Conservation (phyloP, 2,329 filamentous ascomycete species). For the Aspergillus sp. region DNA sequence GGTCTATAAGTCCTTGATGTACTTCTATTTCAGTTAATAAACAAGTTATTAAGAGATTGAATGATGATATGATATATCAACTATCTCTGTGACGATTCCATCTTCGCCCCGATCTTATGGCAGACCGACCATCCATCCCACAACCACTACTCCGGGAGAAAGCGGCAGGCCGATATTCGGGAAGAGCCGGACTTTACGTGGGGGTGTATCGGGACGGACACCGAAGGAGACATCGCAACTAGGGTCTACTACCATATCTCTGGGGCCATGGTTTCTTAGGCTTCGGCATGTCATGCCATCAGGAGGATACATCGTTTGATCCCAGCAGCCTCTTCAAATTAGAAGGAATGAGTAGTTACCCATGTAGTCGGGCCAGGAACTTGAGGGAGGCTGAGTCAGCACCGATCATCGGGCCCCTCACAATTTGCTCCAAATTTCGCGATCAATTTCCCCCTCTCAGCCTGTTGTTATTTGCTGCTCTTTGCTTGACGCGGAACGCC, state of each 20-base stretch:
- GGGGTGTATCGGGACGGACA: background rate
- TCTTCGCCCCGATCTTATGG: background rate
- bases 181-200: constrained; percentile 11
- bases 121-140: background rate
- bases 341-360: too few species aligned
- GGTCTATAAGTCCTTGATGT: background rate
- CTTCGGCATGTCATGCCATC: background rate
- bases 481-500: constrained; percentile 6
- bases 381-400: constrained; percentile 7
- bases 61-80: background rate
- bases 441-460: constrained; percentile 1
- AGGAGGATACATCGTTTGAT: background rate
- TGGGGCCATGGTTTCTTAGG: background rate
- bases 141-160: background rate
- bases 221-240: background rate
- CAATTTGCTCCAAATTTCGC: constrained; percentile 7
- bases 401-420: constrained; percentile 5
- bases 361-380: background rate
- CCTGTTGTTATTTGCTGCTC: background rate
- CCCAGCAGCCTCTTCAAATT: too few species aligned
- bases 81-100: background rate
- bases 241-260: background rate
- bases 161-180: constrained; percentile 7
- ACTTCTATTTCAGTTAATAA: background rate
- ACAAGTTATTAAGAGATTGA: background rate